Percentiles rank a stretch among this genome's conserved stretches.
Conservation (phyloP, 2,329 filamentous ascomycete genomes). For the Paecilomyces variotii region DNA sequence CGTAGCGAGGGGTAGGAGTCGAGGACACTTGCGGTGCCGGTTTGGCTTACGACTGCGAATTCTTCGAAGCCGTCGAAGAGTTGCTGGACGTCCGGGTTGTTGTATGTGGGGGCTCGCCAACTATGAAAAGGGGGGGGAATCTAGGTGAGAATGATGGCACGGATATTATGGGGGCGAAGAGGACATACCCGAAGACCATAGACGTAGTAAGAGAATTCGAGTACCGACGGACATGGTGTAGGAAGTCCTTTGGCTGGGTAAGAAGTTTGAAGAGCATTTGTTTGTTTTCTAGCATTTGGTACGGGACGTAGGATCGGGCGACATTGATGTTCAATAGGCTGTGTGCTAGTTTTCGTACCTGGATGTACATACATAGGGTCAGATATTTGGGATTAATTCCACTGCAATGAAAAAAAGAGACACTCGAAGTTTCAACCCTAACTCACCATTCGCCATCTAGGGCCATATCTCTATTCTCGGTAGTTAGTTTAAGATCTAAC, state of each 20-base stretch:
- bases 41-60: conserved; percentile 36
- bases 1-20: conserved; percentile 42
- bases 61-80: conserved; percentile 37
- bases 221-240: conserved; percentile 41
- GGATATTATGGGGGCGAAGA: neutral
- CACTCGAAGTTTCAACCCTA: neutral
- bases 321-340: conserved; percentile 41
- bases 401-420: neutral
- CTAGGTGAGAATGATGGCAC: neutral
- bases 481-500: neutral
- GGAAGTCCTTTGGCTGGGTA: conserved; percentile 34
- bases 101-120: conserved; percentile 33
- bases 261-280: conserved; percentile 44
- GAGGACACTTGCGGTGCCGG: conserved; percentile 35
- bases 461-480: conserved; percentile 15
- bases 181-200: conserved; percentile 36
- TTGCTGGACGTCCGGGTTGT: conserved; percentile 36
- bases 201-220: conserved; percentile 42
- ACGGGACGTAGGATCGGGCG: conserved; percentile 44
- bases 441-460: conserved; percentile 17
- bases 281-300: conserved; percentile 50
- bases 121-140: conserved; percentile 7
- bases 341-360: conserved; percentile 33
- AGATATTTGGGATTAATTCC: neutral
- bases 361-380: neutral